Conservation (phyloP, 2,329 filamentous ascomycete species). For the Ophiostoma quercus region DNA sequence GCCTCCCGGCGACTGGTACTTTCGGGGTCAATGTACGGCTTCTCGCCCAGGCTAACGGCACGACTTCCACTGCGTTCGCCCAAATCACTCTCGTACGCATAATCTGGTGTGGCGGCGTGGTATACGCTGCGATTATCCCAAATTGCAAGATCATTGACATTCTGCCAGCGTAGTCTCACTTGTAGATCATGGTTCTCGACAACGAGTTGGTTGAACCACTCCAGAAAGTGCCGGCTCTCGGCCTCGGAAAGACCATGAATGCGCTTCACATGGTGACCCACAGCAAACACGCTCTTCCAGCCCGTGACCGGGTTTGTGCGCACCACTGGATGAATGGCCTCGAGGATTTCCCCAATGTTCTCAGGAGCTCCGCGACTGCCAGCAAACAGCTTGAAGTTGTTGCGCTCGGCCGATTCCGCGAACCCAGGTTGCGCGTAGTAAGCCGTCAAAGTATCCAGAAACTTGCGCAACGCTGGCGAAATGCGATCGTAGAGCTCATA, state of each 20-base stretch:
- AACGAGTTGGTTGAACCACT: constrained; percentile 43
- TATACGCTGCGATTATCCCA: constrained; percentile 56
- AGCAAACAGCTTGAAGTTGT: constrained; percentile 1
- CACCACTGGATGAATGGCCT: constrained; percentile 50
- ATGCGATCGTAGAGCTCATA: constrained; percentile 64
- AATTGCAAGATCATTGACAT: constrained; percentile 46
- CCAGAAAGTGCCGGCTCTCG: constrained; percentile 45
- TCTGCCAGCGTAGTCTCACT: constrained; percentile 43
- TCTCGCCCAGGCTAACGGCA: neutral
- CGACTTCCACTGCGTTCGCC: neutral
- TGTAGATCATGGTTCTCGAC: constrained; percentile 53
- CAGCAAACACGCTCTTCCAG: constrained; percentile 52
- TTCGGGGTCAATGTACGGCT: neutral
- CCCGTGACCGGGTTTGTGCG: constrained; percentile 55
- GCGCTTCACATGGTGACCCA: constrained; percentile 46
- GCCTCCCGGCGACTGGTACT: neutral
- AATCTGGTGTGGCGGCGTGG: constrained; percentile 44
- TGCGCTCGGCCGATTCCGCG: neutral
- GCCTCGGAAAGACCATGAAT: constrained; percentile 47
- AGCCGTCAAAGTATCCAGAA: constrained; percentile 46
- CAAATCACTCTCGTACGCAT: constrained; percentile 35
- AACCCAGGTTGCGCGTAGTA: neutral
- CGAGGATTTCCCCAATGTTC: neutral
- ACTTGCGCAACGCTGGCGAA: constrained; percentile 43
- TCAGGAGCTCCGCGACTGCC: neutral